These are phyloP conservation scores for Carex scoparia DNA, from an alignment of 176 grass and related monocot species.

Conservation along the genomic window DNA sequence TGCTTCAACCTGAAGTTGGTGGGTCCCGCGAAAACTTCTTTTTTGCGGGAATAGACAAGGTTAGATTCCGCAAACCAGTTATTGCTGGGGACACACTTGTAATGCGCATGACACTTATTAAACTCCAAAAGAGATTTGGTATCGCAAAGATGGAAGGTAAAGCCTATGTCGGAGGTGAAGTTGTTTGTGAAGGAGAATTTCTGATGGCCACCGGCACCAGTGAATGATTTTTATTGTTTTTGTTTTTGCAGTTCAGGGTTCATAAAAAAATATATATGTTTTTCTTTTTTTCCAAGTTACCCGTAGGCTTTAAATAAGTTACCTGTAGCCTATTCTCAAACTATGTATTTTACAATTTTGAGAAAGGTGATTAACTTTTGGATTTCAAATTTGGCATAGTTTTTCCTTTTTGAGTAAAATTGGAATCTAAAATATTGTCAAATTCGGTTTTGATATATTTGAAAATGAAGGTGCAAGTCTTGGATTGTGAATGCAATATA, in stretches of 20 bases:
- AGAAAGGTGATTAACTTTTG: too few species aligned
- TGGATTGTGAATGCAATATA: too few species aligned
- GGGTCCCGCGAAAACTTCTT: constrained; percentile 93
- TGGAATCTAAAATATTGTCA: too few species aligned
- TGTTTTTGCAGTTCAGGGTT: not conserved
- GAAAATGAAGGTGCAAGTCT: too few species aligned
- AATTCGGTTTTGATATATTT: too few species aligned
- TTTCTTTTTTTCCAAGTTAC: not conserved
- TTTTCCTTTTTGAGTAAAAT: too few species aligned
- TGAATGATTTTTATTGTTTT: constrained; percentile 8
- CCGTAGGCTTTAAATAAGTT: not conserved
- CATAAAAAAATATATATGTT: not conserved
- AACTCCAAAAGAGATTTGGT: constrained; percentile 85
- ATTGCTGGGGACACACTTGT: constrained; percentile 87
- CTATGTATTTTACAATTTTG: too few species aligned
- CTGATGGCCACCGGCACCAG: constrained; percentile 51
- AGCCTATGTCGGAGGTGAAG: constrained; percentile 79
- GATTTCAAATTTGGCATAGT: too few species aligned
- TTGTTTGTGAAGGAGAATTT: constrained; percentile 92
- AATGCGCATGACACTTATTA: constrained; percentile 95
- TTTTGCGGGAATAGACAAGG: constrained; percentile 81
- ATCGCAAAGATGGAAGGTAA: constrained; percentile 98
- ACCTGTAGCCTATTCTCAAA: too few species aligned
- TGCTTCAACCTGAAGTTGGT: constrained; percentile 89
- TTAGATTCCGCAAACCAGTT: constrained; percentile 88